These are phyloP conservation scores for Tetrahymena borealis DNA, from an alignment of 73 alveolate genomes.

Conservation along the genomic window DNA sequence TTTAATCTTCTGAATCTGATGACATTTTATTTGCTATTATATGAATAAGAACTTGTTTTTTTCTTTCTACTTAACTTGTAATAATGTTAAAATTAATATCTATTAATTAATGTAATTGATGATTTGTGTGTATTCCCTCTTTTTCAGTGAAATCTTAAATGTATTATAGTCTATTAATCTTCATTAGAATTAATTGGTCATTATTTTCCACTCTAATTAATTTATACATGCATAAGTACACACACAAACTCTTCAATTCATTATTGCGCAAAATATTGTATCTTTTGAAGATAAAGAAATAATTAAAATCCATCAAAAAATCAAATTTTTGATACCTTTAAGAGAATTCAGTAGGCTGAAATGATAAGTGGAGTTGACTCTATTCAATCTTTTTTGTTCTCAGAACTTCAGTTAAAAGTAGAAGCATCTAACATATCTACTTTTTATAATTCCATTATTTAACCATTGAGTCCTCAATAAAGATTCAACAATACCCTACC, in stretches of 20 bases:
- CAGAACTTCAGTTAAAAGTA: neutral
- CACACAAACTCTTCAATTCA: too few relatives aligned
- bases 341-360: too few relatives aligned
- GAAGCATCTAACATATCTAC: neutral
- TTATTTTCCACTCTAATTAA: neutral
- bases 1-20: neutral
- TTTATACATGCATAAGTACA: neutral
- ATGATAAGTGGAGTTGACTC: neutral
- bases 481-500: neutral
- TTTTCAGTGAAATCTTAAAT: neutral
- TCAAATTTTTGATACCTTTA: too few relatives aligned
- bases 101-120: neutral
- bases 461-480: neutral
- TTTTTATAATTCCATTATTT: neutral
- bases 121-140: neutral
- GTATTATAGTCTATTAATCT: neutral
- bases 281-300: neutral
- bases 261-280: neutral
- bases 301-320: neutral
- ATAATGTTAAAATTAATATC: neutral
- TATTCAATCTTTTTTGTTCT: neutral
- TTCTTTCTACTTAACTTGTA: neutral
- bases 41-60: neutral
- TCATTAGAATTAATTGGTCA: neutral
- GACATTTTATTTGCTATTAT: neutral